Evolutionary conservation across 345 rosid genomes (phyloP).

Genomic region (Eucalyptus melliodora): DNA sequence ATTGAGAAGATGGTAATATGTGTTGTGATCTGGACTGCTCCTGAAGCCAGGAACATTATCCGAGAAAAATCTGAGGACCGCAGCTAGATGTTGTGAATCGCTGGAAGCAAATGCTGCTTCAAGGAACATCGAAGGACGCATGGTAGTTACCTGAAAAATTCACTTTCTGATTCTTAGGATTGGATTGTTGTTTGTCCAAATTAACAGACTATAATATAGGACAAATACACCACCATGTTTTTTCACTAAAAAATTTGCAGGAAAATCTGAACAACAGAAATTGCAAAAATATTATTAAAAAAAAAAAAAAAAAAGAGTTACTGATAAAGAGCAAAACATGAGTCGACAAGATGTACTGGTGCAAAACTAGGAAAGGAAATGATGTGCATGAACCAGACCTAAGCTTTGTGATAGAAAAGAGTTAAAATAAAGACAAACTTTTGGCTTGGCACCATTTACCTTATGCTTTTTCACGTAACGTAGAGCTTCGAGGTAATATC

Average conservation of each 20-base stretch:
- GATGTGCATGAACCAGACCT: neutral
- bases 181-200: neutral
- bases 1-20: conserved; percentile 42
- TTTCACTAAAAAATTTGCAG: neutral
- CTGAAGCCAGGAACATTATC: conserved; percentile 70
- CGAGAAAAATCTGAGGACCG: conserved; percentile 80
- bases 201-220: neutral
- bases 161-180: neutral
- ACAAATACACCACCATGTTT: neutral
- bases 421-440: neutral
- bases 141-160: conserved; percentile 48
- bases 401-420: neutral
- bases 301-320: neutral
- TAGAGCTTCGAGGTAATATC: conserved; percentile 82
- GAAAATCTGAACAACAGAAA: neutral
- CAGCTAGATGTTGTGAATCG: conserved; percentile 73
- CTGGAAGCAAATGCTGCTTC: conserved; percentile 75
- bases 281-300: too few relatives aligned
- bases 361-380: neutral
- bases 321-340: neutral
- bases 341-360: neutral
- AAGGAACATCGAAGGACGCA: conserved; percentile 63
- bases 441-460: conserved; percentile 25
- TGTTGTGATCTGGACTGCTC: conserved; percentile 44
- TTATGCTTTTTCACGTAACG: conserved; percentile 77